A percentile compares a stretch with the other conserved stretches of the same genome.
Evolutionary conservation across 2,329 filamentous ascomycete genomes (phyloP).

Genomic region (Cordyceps javanica): DNA sequence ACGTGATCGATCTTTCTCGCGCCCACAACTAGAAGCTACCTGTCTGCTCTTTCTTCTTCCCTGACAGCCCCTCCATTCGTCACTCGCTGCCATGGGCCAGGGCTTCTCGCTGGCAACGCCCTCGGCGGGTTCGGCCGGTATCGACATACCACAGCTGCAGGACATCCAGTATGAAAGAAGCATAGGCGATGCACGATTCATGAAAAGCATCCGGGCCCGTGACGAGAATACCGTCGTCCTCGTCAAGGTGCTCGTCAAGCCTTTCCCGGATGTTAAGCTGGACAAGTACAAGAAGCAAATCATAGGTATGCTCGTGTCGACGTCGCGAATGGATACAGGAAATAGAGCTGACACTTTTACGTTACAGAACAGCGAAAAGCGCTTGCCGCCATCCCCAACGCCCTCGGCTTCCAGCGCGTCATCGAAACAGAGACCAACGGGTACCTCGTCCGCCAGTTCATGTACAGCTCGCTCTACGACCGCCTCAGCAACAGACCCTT

Average conservation of each 20-base stretch:
- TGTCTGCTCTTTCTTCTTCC: background rate
- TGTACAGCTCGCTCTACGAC: conserved; percentile 96
- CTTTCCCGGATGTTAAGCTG: conserved; percentile 74
- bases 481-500: conserved; percentile 94
- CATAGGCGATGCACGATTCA: conserved; percentile 85
- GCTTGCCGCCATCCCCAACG: conserved; percentile 81
- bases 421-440: conserved; percentile 88
- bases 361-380: conserved; percentile 67
- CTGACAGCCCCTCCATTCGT: background rate
- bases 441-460: conserved; percentile 88
- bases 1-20: background rate
- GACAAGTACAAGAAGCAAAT: conserved; percentile 73
- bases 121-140: conserved; percentile 84
- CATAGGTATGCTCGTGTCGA: conserved; percentile 46
- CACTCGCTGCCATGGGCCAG: conserved; percentile 67
- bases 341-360: background rate
- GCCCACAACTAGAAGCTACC: background rate
- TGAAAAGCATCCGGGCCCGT: conserved; percentile 90
- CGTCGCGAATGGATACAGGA: background rate
- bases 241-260: conserved; percentile 92
- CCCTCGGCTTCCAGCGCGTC: conserved; percentile 81
- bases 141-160: conserved; percentile 86
- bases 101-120: conserved; percentile 91
- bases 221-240: conserved; percentile 88
- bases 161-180: conserved; percentile 90